Percentiles rank a stretch among this genome's conserved stretches.
These are phyloP conservation scores for Niveomyces coronatus DNA, from an alignment of 2,329 filamentous ascomycete genomes.

Conservation along the genomic window DNA sequence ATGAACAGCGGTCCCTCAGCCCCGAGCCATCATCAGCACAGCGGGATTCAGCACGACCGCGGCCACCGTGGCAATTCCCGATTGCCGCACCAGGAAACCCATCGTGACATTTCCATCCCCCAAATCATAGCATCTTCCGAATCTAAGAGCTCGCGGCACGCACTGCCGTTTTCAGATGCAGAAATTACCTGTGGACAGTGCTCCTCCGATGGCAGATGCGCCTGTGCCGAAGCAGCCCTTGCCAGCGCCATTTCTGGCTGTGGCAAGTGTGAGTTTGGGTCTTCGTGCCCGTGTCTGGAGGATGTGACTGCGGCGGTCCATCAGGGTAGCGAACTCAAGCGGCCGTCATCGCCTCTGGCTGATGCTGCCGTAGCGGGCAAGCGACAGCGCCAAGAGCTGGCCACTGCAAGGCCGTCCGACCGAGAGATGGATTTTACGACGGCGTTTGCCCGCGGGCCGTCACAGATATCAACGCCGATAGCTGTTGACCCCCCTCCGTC, in stretches of 20 bases:
- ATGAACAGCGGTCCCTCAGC: constrained; percentile 11
- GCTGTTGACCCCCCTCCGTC: constrained; percentile 17
- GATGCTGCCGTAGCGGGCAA: constrained; percentile 39
- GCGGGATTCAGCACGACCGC: constrained; percentile 17
- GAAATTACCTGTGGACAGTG: constrained; percentile 45
- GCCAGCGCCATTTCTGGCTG: constrained; percentile 48
- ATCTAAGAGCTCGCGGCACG: constrained; percentile 21
- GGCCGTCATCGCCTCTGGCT: constrained; percentile 38
- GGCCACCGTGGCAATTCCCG: constrained; percentile 10
- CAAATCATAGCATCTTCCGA: constrained; percentile 48
- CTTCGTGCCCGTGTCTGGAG: constrained; percentile 53
- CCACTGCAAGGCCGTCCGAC: constrained; percentile 31
- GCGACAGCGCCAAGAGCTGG: constrained; percentile 34
- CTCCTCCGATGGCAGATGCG: constrained; percentile 40
- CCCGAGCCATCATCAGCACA: constrained; percentile 15
- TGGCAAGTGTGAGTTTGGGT: constrained; percentile 52
- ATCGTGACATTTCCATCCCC: constrained; percentile 42
- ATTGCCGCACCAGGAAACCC: constrained; percentile 18
- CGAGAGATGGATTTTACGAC: constrained; percentile 68
- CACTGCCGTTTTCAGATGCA: constrained; percentile 21
- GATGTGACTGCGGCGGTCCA: constrained; percentile 38
- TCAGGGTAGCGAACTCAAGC: constrained; percentile 31
- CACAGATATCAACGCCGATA: constrained; percentile 15
- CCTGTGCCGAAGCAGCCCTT: constrained; percentile 49
- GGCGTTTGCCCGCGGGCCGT: constrained; percentile 43